Evolutionary conservation across 2,329 filamentous ascomycete species (phyloP).

Genomic region (Westerdykella aurantiaca): DNA sequence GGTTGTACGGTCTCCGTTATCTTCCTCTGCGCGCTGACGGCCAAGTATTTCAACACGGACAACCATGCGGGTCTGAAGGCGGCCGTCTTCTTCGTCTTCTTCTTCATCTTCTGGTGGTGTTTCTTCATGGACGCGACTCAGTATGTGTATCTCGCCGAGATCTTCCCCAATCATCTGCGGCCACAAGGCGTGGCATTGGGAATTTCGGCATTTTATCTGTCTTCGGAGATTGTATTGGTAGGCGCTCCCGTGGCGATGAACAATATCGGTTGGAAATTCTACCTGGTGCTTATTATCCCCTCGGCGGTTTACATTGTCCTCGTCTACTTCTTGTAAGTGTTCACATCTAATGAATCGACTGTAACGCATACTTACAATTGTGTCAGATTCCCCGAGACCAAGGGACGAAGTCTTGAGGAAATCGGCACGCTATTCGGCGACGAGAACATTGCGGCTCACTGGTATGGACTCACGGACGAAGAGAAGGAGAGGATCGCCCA

Average conservation of each 20-base stretch:
- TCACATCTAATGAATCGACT: not conserved
- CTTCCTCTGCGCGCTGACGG: slow-evolving; percentile 14
- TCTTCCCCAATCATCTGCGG: slow-evolving; percentile 21
- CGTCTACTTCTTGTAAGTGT: slow-evolving; percentile 11
- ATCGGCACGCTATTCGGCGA: slow-evolving; percentile 12
- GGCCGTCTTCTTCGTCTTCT: slow-evolving; percentile 20
- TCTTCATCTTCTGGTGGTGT: slow-evolving; percentile 21
- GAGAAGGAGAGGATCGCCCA: slow-evolving; percentile 9
- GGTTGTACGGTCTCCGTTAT: slow-evolving; percentile 9
- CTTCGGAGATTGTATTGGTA: slow-evolving; percentile 27
- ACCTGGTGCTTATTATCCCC: slow-evolving; percentile 35
- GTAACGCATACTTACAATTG: not conserved
- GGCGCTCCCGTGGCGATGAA: slow-evolving; percentile 34
- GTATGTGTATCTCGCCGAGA: slow-evolving; percentile 19
- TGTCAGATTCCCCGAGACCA: slow-evolving; percentile 9
- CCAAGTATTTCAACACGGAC: slow-evolving; percentile 11
- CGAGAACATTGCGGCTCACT: slow-evolving; percentile 7
- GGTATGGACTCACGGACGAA: slow-evolving; percentile 10
- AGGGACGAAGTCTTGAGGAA: slow-evolving; percentile 8
- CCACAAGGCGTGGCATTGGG: slow-evolving; percentile 16
- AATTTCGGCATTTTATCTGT: slow-evolving; percentile 19
- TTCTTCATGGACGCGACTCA: slow-evolving; percentile 21
- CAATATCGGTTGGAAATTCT: slow-evolving; percentile 37
- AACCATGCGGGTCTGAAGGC: slow-evolving; percentile 16
- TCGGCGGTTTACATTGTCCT: slow-evolving; percentile 9